Percentiles rank a stretch among this genome's conserved stretches.
phyloP scores from a whole-genome alignment of 2,329 filamentous ascomycete genomes.

The Fusarium chuoi region DNA sequence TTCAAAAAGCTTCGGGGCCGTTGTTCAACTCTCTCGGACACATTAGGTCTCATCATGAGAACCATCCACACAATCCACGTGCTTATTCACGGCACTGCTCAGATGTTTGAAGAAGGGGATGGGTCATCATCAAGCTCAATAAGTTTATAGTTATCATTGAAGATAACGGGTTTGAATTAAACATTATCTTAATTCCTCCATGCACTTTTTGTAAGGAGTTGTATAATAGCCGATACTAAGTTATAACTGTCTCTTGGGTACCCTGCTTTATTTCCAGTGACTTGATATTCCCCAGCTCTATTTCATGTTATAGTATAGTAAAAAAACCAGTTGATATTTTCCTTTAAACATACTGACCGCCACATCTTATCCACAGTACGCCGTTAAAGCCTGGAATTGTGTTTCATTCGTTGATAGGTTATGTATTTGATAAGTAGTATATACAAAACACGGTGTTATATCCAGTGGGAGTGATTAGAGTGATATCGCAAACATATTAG shows the following conservation, averaged over 20 bases:
- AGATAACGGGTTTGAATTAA: too few species aligned
- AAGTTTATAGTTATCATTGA: not conserved
- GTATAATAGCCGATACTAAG: too few species aligned
- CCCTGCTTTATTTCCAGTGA: not conserved
- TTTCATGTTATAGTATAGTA: too few species aligned
- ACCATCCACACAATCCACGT: not conserved
- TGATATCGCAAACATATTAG: not conserved
- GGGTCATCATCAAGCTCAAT: not conserved
- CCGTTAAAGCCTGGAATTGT: not conserved
- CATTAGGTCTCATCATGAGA: constrained; percentile 6
- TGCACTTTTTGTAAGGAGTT: not conserved
- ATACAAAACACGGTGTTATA: not conserved
- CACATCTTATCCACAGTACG: not conserved
- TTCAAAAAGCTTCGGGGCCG: not conserved
- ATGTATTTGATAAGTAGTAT: not conserved
- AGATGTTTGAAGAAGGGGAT: not conserved
- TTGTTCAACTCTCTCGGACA: not conserved
- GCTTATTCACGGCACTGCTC: not conserved
- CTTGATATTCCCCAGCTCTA: not conserved
- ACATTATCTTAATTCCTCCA: not conserved
- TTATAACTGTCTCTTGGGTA: not conserved
- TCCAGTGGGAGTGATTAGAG: too few species aligned
- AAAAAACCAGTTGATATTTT: not conserved
- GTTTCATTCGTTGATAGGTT: not conserved
- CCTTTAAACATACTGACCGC: not conserved